Evolutionary conservation across 176 grass and related monocot species (phyloP), one percentile per base, ranked within the genome.

Genomic region (Dactylis glomerata): DNA sequence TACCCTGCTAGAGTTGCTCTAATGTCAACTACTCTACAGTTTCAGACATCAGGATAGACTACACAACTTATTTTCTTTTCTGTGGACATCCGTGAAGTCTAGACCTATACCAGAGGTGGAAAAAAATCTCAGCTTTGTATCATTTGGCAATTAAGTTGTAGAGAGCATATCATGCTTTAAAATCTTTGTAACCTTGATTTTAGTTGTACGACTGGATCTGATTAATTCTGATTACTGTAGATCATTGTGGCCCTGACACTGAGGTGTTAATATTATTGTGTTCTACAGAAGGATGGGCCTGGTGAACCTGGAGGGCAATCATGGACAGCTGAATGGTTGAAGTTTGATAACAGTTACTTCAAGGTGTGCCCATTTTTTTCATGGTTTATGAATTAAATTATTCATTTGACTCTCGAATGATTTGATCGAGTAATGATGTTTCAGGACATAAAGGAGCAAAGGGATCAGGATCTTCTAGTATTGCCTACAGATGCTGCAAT

Each of bases 331-430:
- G 87, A 94, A 81, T 98, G 96, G 96, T 85, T 98, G 87, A 95
- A 94, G 81, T 95, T 98, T 81, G 96, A 98, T 73, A 98, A 95
- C 65, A 98, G 87, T 56, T 98, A 95, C 88, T 98, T 95, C 86
- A 95, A 80, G 83, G 96, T 94, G 27, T 26, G 82, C 37, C 27
- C 34, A 23, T 40, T 77, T 79, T 84, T 34, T 10, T 63, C 27
- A 77, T 83, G n/a, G 78, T 86, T 79, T 86, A 17, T 17, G 17
- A 56, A 83, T 75, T 22, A 79, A 65, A 57, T 15, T 75, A 37
- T 75, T 61, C 14, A 69, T 27, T 17, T 10, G 5, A 66, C 26
- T 47, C 1, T 57, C 1, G 75, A n/a, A 55, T 90, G 30, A 79
- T 68, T 66, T 84, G 70, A 56, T 30, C 17, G 75, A 49, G 19